Conservation (phyloP, 1,284 basidiomycete genomes). For the Schizophyllum amplum region DNA sequence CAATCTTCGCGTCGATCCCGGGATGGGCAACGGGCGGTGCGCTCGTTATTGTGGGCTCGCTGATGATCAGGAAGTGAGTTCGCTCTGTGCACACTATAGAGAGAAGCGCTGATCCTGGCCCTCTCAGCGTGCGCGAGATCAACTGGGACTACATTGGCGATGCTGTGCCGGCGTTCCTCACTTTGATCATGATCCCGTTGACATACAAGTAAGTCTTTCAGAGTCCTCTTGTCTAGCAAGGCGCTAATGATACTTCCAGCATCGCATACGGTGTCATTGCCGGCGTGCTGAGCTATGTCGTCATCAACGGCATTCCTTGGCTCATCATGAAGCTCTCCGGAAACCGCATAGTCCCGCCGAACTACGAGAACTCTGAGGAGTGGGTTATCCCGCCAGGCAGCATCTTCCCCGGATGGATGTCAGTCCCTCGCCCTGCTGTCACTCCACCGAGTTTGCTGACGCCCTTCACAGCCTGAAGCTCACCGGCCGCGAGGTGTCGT, state of each 20-base stretch:
- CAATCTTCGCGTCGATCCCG: constrained; percentile 84
- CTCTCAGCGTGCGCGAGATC: constrained; percentile 61
- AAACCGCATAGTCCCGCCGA: constrained; percentile 63
- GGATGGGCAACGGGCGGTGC: constrained; percentile 86
- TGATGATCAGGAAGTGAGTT: constrained; percentile 78
- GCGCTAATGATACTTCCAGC: constrained; percentile 30
- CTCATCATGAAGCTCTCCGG: constrained; percentile 45
- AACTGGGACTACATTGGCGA: constrained; percentile 89
- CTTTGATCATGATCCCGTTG: constrained; percentile 69
- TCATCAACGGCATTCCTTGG: constrained; percentile 69
- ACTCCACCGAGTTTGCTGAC: background rate
- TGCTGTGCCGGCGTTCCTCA: constrained; percentile 78
- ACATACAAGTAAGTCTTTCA: constrained; percentile 58
- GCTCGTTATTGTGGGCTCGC: constrained; percentile 77
- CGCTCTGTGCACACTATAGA: background rate
- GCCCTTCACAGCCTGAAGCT: background rate
- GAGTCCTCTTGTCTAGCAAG: constrained; percentile 9
- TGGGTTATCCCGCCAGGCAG: constrained; percentile 67
- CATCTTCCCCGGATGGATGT: constrained; percentile 68
- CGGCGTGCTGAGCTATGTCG: constrained; percentile 62
- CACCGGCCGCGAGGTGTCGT: background rate
- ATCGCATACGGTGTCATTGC: constrained; percentile 89
- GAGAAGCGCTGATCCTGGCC: background rate
- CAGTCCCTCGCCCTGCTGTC: constrained; percentile 5
- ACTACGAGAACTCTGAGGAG: constrained; percentile 52